Evolutionary conservation across 176 grass and related monocot genomes (phyloP).

Genomic region (Musa troglodytarum): DNA sequence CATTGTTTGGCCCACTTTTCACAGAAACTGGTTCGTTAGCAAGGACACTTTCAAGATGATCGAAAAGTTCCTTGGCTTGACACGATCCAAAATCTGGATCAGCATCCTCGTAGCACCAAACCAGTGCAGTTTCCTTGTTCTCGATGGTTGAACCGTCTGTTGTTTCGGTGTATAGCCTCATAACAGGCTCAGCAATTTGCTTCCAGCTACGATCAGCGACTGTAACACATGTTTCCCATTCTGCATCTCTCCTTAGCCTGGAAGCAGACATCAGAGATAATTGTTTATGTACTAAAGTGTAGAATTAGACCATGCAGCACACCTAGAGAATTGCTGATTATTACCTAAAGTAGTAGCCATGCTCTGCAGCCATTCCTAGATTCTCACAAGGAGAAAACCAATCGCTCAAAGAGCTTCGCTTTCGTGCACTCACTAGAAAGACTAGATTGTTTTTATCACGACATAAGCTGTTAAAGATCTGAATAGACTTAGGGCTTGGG

Average conservation of each 20-base stretch:
- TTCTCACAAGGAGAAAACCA: constrained; percentile 79
- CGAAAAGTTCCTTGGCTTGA: constrained; percentile 87
- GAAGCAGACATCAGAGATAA: neutral
- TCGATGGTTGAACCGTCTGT: constrained; percentile 84
- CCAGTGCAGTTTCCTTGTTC: constrained; percentile 69
- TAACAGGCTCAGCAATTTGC: constrained; percentile 85
- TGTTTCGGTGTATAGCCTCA: constrained; percentile 80
- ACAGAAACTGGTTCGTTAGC: constrained; percentile 76
- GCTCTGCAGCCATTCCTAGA: constrained; percentile 66
- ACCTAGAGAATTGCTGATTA: neutral
- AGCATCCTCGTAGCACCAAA: constrained; percentile 79
- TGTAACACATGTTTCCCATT: constrained; percentile 54
- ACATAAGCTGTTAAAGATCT: constrained; percentile 62
- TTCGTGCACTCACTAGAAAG: constrained; percentile 72
- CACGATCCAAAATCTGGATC: constrained; percentile 91
- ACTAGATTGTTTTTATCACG: constrained; percentile 62
- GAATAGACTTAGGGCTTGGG: constrained; percentile 44
- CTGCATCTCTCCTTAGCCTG: constrained; percentile 53
- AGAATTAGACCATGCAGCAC: neutral
- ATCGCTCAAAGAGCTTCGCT: constrained; percentile 32
- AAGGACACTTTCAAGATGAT: constrained; percentile 81
- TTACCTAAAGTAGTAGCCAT: constrained; percentile 84
- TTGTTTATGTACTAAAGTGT: neutral
- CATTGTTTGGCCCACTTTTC: constrained; percentile 55
- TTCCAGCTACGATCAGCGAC: constrained; percentile 71